Evolutionary conservation across 2,329 filamentous ascomycete species (phyloP), one percentile per base, ranked within the genome.

Genomic region (Zarea fungicola): DNA sequence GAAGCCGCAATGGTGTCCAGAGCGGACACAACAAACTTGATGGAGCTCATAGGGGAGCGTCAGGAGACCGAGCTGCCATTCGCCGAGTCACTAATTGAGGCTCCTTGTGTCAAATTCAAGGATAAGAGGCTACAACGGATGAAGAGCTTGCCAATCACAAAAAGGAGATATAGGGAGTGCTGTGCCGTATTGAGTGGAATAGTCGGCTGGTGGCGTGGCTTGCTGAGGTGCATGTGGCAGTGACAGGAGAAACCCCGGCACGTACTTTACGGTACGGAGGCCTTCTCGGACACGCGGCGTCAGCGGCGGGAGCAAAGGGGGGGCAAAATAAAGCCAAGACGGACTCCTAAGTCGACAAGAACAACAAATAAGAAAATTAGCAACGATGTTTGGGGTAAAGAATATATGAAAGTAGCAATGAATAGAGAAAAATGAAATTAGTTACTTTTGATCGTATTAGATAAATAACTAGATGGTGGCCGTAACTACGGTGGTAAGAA

Each of bases 21-120:
- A 32, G 93, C 92, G 62, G 88, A 91, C 62, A 95, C 84, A 61
- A 99, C 89, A 66, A 99, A 99, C 61, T 96, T 91, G 61, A 95
- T 84, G 58, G 93, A 97, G 77, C 86, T 95, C 74, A 95, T 86
- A 59, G 82, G 85, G 64, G 82, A 78, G 61, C 73, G 63, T 60
- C 59, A 55, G 58, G 58, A 57, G 53, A 56, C 54, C 65, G 60
- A 67, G 66, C 58, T 65, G 71, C 66, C 74, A 77, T 77, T 66
- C 73, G 74, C 37, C 36, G 49, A 8, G 40, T 16, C 21, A 36
- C 40, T 11, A 21, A 22, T 26, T 5, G 45, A 22, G 25, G 16
- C 31, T 31, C 31, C n/a, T 7, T 8, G 22, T 36, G 14, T 34
- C 2, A 22, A 34, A 14, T 22, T 13, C 11, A 5, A 2, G 23